These are phyloP conservation scores for Erythrophleum ivorense DNA, from an alignment of 331 rosid genomes.

Conservation along the genomic window DNA sequence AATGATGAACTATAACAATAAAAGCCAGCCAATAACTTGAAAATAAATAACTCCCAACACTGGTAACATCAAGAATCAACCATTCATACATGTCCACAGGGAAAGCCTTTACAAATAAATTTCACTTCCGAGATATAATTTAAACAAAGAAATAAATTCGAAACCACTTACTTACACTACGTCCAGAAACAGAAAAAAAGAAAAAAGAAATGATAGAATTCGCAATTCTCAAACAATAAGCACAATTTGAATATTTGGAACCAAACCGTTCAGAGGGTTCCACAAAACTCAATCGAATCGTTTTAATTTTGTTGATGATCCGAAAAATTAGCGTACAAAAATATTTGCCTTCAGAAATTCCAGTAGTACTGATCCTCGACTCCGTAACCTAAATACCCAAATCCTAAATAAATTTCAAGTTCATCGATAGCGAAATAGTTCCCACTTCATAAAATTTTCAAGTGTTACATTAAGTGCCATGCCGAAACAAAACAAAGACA, in stretches of 20 bases:
- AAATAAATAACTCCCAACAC: background rate
- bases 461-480: background rate
- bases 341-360: background rate
- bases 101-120: background rate
- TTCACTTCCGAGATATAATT: background rate
- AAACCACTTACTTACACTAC: background rate
- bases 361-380: background rate
- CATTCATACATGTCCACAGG: background rate
- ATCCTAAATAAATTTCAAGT: background rate
- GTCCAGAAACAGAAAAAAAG: background rate
- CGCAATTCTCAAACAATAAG: background rate
- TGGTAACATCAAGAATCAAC: background rate
- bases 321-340: no score
- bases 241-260: background rate
- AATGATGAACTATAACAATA: background rate
- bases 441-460: background rate
- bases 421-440: background rate
- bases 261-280: background rate
- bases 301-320: background rate
- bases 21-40: background rate
- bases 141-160: background rate
- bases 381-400: no score
- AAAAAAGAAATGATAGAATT: background rate
- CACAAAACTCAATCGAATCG: background rate
- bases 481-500: background rate